These are phyloP conservation scores for Apium graveolens DNA, from an alignment of 129 eudicot genomes.

Conservation along the genomic window DNA sequence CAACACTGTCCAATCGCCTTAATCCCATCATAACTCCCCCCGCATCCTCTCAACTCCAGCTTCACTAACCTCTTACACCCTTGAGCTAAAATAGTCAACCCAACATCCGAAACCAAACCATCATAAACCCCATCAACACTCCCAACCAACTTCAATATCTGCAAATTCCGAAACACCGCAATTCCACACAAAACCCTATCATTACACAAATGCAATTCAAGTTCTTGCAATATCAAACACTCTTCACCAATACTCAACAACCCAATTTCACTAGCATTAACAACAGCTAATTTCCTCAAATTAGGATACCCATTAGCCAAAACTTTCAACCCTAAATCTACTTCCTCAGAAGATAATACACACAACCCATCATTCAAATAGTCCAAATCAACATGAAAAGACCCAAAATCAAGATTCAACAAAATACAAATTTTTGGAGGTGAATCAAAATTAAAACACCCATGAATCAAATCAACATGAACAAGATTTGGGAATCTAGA, in stretches of 20 bases:
- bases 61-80: slow-evolving; percentile 76
- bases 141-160: slow-evolving; percentile 68
- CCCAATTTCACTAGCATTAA: slow-evolving; percentile 51
- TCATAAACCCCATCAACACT: slow-evolving; percentile 59
- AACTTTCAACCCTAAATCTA: slow-evolving; percentile 60
- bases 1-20: slow-evolving; percentile 96
- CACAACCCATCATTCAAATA: background rate
- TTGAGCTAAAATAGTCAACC: slow-evolving; percentile 88
- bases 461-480: slow-evolving; percentile 15
- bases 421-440: slow-evolving; percentile 3
- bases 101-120: slow-evolving; percentile 71
- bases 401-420: slow-evolving; percentile 5
- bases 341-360: background rate
- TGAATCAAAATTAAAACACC: slow-evolving; percentile 5
- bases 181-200: slow-evolving; percentile 54
- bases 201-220: slow-evolving; percentile 57
- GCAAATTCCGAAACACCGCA: slow-evolving; percentile 50
- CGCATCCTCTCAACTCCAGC: slow-evolving; percentile 91
- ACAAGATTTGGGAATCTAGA: slow-evolving; percentile 18
- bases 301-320: slow-evolving; percentile 60
- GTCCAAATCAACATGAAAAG: background rate
- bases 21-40: slow-evolving; percentile 92
- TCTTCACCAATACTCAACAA: slow-evolving; percentile 48
- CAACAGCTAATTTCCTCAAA: slow-evolving; percentile 46
- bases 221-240: slow-evolving; percentile 63